Conservation (phyloP, 768 basidiomycete genomes). For the Boletus barrowsii region DNA sequence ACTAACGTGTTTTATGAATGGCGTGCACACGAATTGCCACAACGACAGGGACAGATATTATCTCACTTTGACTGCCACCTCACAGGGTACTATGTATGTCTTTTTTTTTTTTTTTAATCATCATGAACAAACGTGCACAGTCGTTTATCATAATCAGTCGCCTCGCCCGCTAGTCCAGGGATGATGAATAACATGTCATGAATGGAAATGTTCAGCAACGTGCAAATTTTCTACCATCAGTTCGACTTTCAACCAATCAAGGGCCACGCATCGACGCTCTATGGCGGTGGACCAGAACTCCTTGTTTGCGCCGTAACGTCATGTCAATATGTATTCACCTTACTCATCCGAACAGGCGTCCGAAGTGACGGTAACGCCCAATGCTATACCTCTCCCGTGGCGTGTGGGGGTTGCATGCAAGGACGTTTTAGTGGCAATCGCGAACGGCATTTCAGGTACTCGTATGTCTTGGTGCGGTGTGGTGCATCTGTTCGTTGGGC, state of each 20-base stretch:
- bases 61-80: slow-evolving; percentile 16
- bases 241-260: neutral
- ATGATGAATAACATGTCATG: neutral
- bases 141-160: no score
- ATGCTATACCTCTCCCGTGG: neutral
- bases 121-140: no score
- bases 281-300: neutral
- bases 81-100: neutral
- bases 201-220: neutral
- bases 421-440: neutral
- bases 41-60: slow-evolving; percentile 6
- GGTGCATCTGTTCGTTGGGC: neutral
- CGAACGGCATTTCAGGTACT: neutral
- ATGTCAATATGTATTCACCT: neutral
- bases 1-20: slow-evolving; percentile 16
- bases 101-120: neutral
- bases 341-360: neutral
- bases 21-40: slow-evolving; percentile 9
- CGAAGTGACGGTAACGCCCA: neutral
- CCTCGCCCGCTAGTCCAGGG: no score
- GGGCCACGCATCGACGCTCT: no score
- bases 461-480: neutral
- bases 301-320: neutral
- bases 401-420: neutral
- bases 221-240: neutral